phyloP scores from a whole-genome alignment of 768 basidiomycete species.

The Collybia nuda region DNA sequence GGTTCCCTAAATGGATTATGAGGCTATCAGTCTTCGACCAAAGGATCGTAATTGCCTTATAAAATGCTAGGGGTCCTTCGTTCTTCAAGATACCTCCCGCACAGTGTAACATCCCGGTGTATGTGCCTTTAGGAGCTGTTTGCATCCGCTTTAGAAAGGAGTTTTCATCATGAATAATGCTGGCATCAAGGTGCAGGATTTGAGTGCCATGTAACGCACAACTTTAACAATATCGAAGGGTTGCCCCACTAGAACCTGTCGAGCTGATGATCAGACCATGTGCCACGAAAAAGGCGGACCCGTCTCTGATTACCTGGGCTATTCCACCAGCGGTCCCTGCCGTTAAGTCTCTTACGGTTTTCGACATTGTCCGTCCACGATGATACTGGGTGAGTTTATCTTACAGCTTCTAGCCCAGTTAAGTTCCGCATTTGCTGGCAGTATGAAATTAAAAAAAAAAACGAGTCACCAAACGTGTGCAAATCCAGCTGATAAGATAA shows the following conservation, averaged over 20 bases:
- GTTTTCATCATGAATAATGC: conserved; percentile 1
- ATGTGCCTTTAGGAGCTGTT: conserved; percentile 89
- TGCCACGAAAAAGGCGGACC: conserved; percentile 9
- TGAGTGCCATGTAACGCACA: conserved; percentile 48
- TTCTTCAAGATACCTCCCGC: conserved; percentile 88
- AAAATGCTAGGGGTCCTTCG: conserved; percentile 92
- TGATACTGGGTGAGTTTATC: conserved; percentile 1
- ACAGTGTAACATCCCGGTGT: conserved; percentile 84
- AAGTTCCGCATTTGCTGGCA: background rate
- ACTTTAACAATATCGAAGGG: conserved; percentile 99
- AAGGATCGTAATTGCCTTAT: conserved; percentile 61
- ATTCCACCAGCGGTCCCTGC: conserved; percentile 93
- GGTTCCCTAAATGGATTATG: conserved; percentile 61
- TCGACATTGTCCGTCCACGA: conserved; percentile 37
- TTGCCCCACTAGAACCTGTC: conserved; percentile 83
- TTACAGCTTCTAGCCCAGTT: conserved; percentile 5
- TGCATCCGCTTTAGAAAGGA: conserved; percentile 75
- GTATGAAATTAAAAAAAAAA: conserved; percentile 12
- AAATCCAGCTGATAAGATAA: conserved; percentile 32
- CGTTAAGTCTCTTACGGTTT: conserved; percentile 82
- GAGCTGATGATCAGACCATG: conserved; percentile 11
- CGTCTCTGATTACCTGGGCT: conserved; percentile 59
- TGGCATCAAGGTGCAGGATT: background rate
- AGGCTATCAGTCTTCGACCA: background rate
- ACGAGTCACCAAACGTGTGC: conserved; percentile 26